Evolutionary conservation across 768 basidiomycete genomes (phyloP), one percentile per base, ranked within the genome.

Genomic region (Pulveroboletus sp.): DNA sequence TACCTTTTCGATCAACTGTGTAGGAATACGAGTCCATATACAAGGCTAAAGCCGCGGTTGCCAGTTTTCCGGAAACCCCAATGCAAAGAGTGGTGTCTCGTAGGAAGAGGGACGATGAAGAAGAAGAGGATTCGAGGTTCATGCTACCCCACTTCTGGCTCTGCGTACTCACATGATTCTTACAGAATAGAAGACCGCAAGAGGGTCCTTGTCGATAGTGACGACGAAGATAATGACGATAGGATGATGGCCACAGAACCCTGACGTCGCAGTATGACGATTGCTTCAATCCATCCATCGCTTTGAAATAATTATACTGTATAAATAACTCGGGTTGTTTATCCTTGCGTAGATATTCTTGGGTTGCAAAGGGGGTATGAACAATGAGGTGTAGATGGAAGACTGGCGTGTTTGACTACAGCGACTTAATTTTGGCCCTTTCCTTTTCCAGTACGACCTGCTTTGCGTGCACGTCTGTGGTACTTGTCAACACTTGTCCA

Each of bases 1-100:
- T 14, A 51, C 27, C 41, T 40, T 28, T 46, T 44, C 37, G 21
- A 40, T 40, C 48, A 30, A 31, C 17, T 42, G 10, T 18, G 37
- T 39, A 93, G 91, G 93, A 93, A 73, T 95, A 93, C 57, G 90
- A 94, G 68, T 88, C 91, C 5, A 95, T 95, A 62, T 90, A 93
- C 65, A 83, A 80, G 59, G 93, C 93, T 8, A 80, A 73, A 48
- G 73, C 80, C 21, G 87, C 88, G 0, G 76, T 91, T 30, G 80
- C 81, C 5, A 69, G 73, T 3, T 86, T 79, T 59, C 82, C 83
- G 1, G 55, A 65, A 13, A 70, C 67, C 28, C 62, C 65, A 4
- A 58, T 63, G 44, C 72, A 76, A 46, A 72, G 76, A 46, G 63
- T 72, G 8, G 75, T 75, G 2, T 67, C 76, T 10, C 72, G 79